phyloP scores from a whole-genome alignment of 192 early-diverging fungal species.

The Rhizophagus prolifer region DNA sequence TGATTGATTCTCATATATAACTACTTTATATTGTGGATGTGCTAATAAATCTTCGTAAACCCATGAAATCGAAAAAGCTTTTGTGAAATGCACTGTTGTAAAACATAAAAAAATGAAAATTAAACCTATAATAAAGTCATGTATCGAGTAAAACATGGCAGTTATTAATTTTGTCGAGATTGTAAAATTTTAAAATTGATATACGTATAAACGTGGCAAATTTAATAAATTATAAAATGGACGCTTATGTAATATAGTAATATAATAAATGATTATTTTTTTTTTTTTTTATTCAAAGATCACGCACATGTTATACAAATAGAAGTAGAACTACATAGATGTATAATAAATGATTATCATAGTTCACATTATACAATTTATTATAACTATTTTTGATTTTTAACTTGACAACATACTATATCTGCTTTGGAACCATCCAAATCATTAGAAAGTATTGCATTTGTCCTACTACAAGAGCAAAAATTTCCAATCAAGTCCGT shows the following conservation, averaged over 20 bases:
- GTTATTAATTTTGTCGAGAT: neutral
- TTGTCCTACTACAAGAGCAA: conserved; percentile 56
- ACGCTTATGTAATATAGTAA: too few species aligned
- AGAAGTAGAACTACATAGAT: too few species aligned
- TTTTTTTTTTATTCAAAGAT: too few species aligned
- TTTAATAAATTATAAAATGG: too few species aligned
- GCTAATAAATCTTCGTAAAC: conserved; percentile 51
- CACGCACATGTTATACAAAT: too few species aligned
- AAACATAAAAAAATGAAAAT: neutral
- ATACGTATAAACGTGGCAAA: too few species aligned
- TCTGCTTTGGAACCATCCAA: neutral
- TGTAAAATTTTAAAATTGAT: too few species aligned
- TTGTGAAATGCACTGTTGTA: neutral
- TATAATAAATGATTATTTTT: too few species aligned
- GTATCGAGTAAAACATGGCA: neutral
- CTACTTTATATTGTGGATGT: conserved; percentile 47
- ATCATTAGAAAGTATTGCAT: conserved; percentile 5
- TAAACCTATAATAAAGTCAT: neutral
- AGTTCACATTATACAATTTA: too few species aligned
- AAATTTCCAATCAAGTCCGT: conserved; percentile 55
- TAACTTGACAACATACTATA: neutral
- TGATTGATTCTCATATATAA: neutral
- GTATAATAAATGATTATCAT: too few species aligned
- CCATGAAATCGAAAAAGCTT: conserved; percentile 31
- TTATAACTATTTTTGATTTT: too few species aligned